phyloP scores from a whole-genome alignment of 495 filamentous ascomycete species.

The Parathielavia hyrcaniae region DNA sequence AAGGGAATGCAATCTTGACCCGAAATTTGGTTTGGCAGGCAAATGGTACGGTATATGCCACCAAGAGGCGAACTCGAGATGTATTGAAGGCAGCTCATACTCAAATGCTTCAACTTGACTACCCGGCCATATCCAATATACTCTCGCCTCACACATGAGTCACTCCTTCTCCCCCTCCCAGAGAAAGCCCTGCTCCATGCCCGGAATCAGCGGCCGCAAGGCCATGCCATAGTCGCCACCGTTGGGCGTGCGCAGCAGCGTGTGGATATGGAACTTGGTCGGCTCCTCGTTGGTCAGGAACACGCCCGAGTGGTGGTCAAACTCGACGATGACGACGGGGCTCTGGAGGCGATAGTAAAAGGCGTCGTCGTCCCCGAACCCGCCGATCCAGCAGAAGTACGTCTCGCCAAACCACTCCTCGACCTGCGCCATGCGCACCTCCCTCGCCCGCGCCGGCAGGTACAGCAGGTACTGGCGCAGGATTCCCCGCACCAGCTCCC shows the following conservation, averaged over 20 bases:
- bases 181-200: conserved; percentile 36
- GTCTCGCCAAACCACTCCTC: conserved; percentile 55
- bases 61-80: no score
- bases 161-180: conserved; percentile 32
- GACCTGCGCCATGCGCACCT: conserved; percentile 48
- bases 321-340: conserved; percentile 64
- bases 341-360: conserved; percentile 75
- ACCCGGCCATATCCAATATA: not conserved
- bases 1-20: no score
- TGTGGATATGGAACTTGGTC: conserved; percentile 73
- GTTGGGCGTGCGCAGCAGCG: conserved; percentile 62
- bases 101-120: no score
- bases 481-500: conserved; percentile 49
- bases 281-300: conserved; percentile 67
- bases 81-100: no score
- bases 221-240: conserved; percentile 65
- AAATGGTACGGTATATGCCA: no score
- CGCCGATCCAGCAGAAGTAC: conserved; percentile 72
- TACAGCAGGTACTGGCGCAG: conserved; percentile 58
- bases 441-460: conserved; percentile 49
- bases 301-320: conserved; percentile 75
- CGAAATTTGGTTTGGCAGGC: no score
- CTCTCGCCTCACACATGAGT: not conserved
- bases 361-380: conserved; percentile 55
- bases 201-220: conserved; percentile 29